These are phyloP conservation scores for Stropharia rugosoannulata DNA, from an alignment of 768 basidiomycete species.

Conservation along the genomic window DNA sequence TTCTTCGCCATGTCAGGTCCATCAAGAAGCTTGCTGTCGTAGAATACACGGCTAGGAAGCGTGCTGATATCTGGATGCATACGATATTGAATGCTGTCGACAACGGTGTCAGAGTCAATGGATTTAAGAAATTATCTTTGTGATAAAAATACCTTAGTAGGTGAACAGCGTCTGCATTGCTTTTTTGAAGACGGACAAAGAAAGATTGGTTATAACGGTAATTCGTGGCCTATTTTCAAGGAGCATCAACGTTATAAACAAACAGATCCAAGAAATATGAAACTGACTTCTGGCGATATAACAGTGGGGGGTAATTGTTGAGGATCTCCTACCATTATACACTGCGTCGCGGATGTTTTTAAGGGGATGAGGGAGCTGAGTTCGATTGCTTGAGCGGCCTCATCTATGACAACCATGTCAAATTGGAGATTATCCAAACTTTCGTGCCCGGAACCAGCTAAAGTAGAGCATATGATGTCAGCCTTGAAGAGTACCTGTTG, in stretches of 20 bases:
- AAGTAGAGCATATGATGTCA: constrained; percentile 91
- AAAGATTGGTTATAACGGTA: constrained; percentile 87
- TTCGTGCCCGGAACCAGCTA: constrained; percentile 93
- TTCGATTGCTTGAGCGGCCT: constrained; percentile 97
- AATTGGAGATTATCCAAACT: constrained; percentile 81
- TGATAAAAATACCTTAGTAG: constrained; percentile 60
- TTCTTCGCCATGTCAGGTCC: constrained; percentile 87
- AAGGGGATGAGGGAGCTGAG: constrained; percentile 93
- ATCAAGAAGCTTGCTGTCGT: constrained; percentile 74
- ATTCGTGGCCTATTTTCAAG: constrained; percentile 50
- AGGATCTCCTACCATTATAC: constrained; percentile 95
- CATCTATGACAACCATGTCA: constrained; percentile 96
- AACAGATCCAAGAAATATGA: not conserved
- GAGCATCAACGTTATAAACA: constrained; percentile 1
- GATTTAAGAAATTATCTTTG: not conserved
- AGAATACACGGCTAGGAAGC: constrained; percentile 89
- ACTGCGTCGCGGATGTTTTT: constrained; percentile 79
- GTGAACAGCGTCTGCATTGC: constrained; percentile 81
- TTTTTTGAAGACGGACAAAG: constrained; percentile 87
- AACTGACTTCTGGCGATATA: constrained; percentile 44
- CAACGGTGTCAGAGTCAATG: not conserved
- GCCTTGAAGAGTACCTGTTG: constrained; percentile 80
- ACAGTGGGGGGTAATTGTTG: constrained; percentile 94
- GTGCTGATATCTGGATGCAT: constrained; percentile 97
- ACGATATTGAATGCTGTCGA: constrained; percentile 90